Base-by-base conservation (phyloP, 192 early-diverging fungal genomes). In the Backusella macrospora region DNA sequence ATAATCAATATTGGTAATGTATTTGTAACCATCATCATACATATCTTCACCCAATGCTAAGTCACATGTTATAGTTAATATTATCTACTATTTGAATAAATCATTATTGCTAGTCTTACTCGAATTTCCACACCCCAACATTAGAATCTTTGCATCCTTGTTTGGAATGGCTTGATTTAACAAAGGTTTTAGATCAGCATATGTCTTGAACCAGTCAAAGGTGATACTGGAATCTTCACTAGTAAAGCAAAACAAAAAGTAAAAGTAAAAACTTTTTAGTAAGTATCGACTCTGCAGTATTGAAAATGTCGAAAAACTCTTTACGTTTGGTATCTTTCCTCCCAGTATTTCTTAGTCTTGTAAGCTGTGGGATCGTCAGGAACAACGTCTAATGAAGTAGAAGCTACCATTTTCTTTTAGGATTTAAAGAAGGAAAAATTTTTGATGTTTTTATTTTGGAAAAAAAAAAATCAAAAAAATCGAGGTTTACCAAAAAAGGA, bases 141-240 rank as follows among this genome's bases (percentile, higher is more conserved):
- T 93, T 71, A 96, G 78, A 62, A 96, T 90, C 48, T 81, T 81
- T 18, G 85, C 81, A 52, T 84, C 80, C 66, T 86, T 86, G 55
- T 84, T 73, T 29, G 77, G 78, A 44, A 93, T 84, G 38, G 83
- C 70, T 74, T 81, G 55, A 67, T 77, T 79, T 21, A 95, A 77
- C 48, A 91, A 75, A 55, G 88, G 86, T 70, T 90, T 84, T 62
- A 94, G 74, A 39, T 93, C 90, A 66, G 82, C 77, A 82, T 91
- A 95, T 18, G 89, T 92, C 80, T 94, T 94, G 81, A 95, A 95
- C 94, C 95, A 96, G 83, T 96, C 95, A 80, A 94, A 96, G 0
- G 87, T 87, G 42, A 75, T 82, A 44, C 47, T 78, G 71, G 65
- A 73, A 42, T 73, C 79, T 76, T 81, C 84, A 68, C 83, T 88